phyloP scores from a whole-genome alignment of 2,329 filamentous ascomycete species.

The Esteya vermicola region DNA sequence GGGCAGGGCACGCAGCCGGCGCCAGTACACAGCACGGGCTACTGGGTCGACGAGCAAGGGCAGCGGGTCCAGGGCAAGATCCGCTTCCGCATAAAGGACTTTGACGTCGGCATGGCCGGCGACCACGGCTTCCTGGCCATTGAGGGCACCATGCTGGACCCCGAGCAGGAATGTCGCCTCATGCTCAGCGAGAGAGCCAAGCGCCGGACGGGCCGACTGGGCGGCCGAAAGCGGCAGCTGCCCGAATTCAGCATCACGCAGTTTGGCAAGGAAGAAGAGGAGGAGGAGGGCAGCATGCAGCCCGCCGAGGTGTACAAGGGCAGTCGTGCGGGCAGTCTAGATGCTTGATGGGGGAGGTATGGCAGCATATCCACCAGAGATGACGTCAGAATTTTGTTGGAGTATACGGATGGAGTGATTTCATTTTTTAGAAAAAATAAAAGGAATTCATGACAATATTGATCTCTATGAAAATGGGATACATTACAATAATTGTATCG shows the following conservation, averaged over 20 bases:
- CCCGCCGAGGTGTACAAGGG: constrained; percentile 19
- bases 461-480: too few relatives aligned
- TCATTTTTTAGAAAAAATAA: too few relatives aligned
- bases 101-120: constrained; percentile 64
- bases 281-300: constrained; percentile 25
- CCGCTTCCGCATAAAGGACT: constrained; percentile 68
- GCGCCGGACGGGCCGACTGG: constrained; percentile 22
- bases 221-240: constrained; percentile 18
- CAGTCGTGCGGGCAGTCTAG: constrained; percentile 17
- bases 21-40: constrained; percentile 42
- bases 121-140: constrained; percentile 72
- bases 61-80: constrained; percentile 56
- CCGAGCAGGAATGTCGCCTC: constrained; percentile 49
- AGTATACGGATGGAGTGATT: too few relatives aligned
- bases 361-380: too few relatives aligned
- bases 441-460: too few relatives aligned
- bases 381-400: too few relatives aligned
- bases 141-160: constrained; percentile 70
- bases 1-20: constrained; percentile 15
- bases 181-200: constrained; percentile 37
- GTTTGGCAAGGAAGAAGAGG: constrained; percentile 29
- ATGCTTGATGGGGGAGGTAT: too few relatives aligned
- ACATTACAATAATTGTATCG: too few relatives aligned
- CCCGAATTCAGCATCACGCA: constrained; percentile 45
- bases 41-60: constrained; percentile 62